These are phyloP conservation scores for Radiomyces spectabilis DNA, from an alignment of 192 early-diverging fungal genomes.

Conservation along the genomic window DNA sequence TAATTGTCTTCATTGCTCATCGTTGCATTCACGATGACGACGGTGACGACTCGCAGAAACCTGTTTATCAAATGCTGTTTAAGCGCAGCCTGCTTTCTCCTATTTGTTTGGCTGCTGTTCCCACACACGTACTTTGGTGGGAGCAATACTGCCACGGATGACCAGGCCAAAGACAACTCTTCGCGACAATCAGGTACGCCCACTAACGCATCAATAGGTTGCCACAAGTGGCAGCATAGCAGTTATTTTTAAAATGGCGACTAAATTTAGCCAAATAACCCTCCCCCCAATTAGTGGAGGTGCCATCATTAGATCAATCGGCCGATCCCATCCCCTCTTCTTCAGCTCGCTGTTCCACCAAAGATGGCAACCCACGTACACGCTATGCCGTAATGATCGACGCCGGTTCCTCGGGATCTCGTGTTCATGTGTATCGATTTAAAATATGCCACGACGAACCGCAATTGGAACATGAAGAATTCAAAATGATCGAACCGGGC, in stretches of 20 bases:
- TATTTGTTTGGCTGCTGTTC: constrained; percentile 2
- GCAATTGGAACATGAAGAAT: constrained; percentile 83
- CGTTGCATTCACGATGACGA: too few relatives aligned
- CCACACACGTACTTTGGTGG: background rate
- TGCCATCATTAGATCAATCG: background rate
- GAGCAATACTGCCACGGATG: too few relatives aligned
- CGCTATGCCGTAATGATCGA: constrained; percentile 94
- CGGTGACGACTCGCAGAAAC: background rate
- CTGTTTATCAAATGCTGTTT: background rate
- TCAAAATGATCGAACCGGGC: constrained; percentile 77
- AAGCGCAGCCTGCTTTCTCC: background rate
- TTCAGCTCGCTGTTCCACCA: background rate
- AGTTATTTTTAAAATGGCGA: background rate
- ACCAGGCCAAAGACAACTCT: too few relatives aligned
- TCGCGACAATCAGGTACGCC: too few relatives aligned
- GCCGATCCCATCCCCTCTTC: constrained; percentile 2
- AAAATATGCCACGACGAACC: constrained; percentile 81
- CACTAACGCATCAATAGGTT: too few relatives aligned
- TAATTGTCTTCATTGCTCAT: too few relatives aligned
- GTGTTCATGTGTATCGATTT: constrained; percentile 95
- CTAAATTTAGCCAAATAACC: too few relatives aligned
- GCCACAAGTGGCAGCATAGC: too few relatives aligned
- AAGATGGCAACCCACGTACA: constrained; percentile 53
- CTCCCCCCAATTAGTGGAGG: too few relatives aligned
- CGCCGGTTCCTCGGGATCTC: constrained; percentile 92